Base-by-base conservation (phyloP, 2,329 filamentous ascomycete species). In the Huntiella moniliformis region DNA sequence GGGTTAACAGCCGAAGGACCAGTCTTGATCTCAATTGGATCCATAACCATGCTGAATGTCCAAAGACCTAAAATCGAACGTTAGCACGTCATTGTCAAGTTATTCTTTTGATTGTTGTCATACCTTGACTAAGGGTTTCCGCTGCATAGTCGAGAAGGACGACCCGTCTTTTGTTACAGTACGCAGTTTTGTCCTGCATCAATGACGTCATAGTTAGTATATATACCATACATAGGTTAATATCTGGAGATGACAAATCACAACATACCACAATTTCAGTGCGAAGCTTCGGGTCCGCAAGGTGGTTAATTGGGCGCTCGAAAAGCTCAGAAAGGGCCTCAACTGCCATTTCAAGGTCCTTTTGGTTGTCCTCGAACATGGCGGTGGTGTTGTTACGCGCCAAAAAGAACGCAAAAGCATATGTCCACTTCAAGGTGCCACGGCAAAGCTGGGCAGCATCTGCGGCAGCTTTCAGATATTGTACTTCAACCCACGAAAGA, bases 361-460 rank as follows among this genome's bases (percentile, higher is more conserved):
- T 94, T 57, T 98, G 91, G 60, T 98, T 98, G 60, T 96, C 87
- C 61, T 98, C 91, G 50, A 98, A 98, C 45, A 98, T 96, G 58
- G 88, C 84, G 0, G 91, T 96, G 47, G 91, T 67, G 57, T 98
- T 96, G 68, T 95, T 96, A 47, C 85, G 78, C 2, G 81, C 80
- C n/a, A 98, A 75, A 58, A 98, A 98, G 60, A 91, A 98, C 1
- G 91, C 91, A 63, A 98, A 98, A 0, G 91, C 91, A 56, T 98
- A 98, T 0, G 91, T 98, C 91, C 91, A 98, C 65, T 98, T 98
- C 4, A 98, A 70, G 0, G 91, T 98, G 64, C 96, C 88, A n/a
- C 91, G 82, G 62, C 91, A 98, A 40, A 85, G 86, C 64, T 96
- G 88, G 12, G 98, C 71, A 3, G 88, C 85, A 58, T 94, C 85